Conservation (phyloP, 169 alveolate species). For the Plasmodium falciparum region DNA sequence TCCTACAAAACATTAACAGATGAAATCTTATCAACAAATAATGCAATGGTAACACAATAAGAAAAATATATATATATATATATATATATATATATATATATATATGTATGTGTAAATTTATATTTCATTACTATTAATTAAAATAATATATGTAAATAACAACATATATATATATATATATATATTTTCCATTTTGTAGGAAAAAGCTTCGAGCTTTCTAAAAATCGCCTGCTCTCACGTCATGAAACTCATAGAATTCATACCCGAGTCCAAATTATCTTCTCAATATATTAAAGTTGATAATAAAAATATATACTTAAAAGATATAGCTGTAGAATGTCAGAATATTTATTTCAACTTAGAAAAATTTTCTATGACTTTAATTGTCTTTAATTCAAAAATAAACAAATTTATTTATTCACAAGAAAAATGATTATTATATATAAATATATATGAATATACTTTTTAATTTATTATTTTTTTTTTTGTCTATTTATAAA, state of each 20-base stretch:
- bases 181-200: slow-evolving; percentile 15
- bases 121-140: not conserved
- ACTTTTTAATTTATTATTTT: no score
- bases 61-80: not conserved
- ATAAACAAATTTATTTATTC: slow-evolving; percentile 47
- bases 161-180: not conserved
- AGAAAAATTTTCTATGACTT: slow-evolving; percentile 64
- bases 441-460: not conserved
- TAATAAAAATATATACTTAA: slow-evolving; percentile 50
- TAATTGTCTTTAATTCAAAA: slow-evolving; percentile 59
- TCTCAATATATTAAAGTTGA: slow-evolving; percentile 66
- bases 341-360: slow-evolving; percentile 31
- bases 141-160: not conserved
- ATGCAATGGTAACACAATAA: slow-evolving; percentile 37
- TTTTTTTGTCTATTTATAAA: not conserved
- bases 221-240: slow-evolving; percentile 62
- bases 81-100: not conserved
- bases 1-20: slow-evolving; percentile 66
- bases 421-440: slow-evolving; percentile 11
- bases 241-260: slow-evolving; percentile 44
- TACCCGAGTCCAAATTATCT: slow-evolving; percentile 57
- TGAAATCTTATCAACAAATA: slow-evolving; percentile 63
- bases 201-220: slow-evolving; percentile 42
- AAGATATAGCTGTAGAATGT: slow-evolving; percentile 56
- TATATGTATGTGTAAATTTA: not conserved